Percentiles rank a stretch among this genome's conserved stretches.
phyloP scores from a whole-genome alignment of 208 protist genomes.

The Leptomonas pyrrhocoris region DNA sequence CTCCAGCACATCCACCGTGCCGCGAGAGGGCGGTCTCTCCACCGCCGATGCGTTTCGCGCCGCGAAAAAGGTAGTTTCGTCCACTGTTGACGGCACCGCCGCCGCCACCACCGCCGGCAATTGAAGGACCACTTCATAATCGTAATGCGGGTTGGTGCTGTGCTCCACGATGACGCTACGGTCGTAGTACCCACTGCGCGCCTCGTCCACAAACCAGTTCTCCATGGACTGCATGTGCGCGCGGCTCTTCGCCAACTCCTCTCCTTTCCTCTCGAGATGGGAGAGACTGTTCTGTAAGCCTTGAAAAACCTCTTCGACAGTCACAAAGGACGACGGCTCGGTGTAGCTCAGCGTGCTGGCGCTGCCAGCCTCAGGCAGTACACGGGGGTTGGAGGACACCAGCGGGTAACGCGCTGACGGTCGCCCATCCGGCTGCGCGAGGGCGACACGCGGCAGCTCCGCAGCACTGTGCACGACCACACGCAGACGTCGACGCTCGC shows the following conservation, averaged over 20 bases:
- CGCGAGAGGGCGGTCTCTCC: conserved; percentile 2
- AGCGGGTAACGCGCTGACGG: conserved; percentile 7
- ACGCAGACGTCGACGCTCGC: conserved; percentile 46
- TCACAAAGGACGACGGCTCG: conserved; percentile 70
- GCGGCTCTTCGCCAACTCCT: conserved; percentile 1
- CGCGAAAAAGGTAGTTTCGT: neutral
- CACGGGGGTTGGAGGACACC: conserved; percentile 21
- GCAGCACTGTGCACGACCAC: conserved; percentile 57
- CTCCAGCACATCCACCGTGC: conserved; percentile 23
- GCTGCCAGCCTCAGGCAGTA: conserved; percentile 19
- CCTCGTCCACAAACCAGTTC: conserved; percentile 68
- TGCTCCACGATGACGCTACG: conserved; percentile 53
- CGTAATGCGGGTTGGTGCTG: conserved; percentile 62
- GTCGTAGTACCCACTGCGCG: conserved; percentile 68
- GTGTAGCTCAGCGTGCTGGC: conserved; percentile 35
- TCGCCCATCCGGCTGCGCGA: conserved; percentile 19
- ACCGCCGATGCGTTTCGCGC: neutral
- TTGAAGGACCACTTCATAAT: conserved; percentile 71
- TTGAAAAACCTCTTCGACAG: conserved; percentile 73
- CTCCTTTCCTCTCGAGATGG: neutral
- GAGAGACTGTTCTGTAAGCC: neutral
- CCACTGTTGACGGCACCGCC: neutral
- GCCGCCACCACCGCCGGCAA: conserved; percentile 46
- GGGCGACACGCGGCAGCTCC: conserved; percentile 59
- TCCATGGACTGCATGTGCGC: conserved; percentile 41